Evolutionary conservation across 1,284 basidiomycete species (phyloP), one percentile per base, ranked within the genome.

Genomic region (Nidula niveotomentosa): DNA sequence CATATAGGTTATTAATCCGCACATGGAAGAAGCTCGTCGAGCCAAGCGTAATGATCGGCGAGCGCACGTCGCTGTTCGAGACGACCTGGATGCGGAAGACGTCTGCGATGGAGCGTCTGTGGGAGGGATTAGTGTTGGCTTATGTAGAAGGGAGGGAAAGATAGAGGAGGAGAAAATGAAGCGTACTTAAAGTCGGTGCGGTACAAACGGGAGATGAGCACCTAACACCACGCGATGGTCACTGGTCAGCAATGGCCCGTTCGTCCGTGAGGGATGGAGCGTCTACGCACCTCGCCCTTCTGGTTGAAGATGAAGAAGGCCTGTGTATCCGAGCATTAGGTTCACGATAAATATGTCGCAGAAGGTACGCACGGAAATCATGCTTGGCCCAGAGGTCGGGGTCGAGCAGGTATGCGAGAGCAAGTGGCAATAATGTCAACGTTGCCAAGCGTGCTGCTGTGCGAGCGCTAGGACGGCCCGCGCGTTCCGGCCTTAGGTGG

Each of bases 1-100:
- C 81, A 68, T 97, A 98, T 52, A 98, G 80, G 67, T 98, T 98
- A 76, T 96, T 95, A 58, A 96, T 81, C 56, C 94, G 81, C 55
- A 98, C 94, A 72, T 99, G 94, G 74, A 99, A 96, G 85, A 98
- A 98, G 62, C 93, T 95, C 0, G 96, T 98, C 23, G 94, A 96
- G 36, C 96, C 96, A 17, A 99, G 84, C 0, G 97, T 99, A 71
- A 99, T 93, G 67, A 99, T 98, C 15, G 97, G 97, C 37, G 95
- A 96, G 55, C 94, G 86, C 36, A 98, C 93, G 73, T 98, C 93
- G 65, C 93, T 93, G 73, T 96, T 98, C 18, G 96, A 96, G 58
- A 99, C 90, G 66, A 99, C 97, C 74, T 99, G 96, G 69, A 98
- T 97, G 59, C 95, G 86, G 73, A 98, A 98, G 39, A 98, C 94